A percentile compares a stretch with the other conserved stretches of the same genome.
phyloP scores from a whole-genome alignment of 768 basidiomycete species.

The Lactifluus piperatus region DNA sequence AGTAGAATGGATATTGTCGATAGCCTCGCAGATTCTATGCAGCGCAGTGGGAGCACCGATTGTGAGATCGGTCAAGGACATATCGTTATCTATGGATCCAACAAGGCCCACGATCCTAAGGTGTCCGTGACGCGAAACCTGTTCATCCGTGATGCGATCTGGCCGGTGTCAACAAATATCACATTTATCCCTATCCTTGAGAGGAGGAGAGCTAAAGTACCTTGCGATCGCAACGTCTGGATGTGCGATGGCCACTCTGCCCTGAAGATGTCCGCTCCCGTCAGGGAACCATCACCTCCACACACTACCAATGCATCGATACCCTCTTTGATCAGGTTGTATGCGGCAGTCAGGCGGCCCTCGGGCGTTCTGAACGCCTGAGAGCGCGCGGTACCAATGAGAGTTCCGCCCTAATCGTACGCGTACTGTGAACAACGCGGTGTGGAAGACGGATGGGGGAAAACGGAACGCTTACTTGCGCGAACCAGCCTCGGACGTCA shows the following conservation, averaged over 20 bases:
- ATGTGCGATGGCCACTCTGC: conserved; percentile 91
- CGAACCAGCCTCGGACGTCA: conserved; percentile 92
- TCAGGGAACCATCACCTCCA: conserved; percentile 94
- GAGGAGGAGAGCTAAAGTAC: conserved; percentile 30
- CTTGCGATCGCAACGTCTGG: conserved; percentile 51
- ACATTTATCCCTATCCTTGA: too few species aligned
- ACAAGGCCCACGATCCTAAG: conserved; percentile 97
- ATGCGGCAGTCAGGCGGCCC: conserved; percentile 81
- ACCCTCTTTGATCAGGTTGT: conserved; percentile 91
- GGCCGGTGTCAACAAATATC: neutral
- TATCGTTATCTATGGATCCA: conserved; percentile 98
- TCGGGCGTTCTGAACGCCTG: conserved; percentile 76
- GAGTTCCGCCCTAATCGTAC: conserved; percentile 68
- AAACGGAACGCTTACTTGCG: conserved; percentile 42
- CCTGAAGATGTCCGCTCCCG: conserved; percentile 90
- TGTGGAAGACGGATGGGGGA: neutral
- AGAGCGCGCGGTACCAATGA: conserved; percentile 91
- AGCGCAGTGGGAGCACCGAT: conserved; percentile 95
- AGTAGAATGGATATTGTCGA: conserved; percentile 97
- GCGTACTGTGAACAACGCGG: neutral
- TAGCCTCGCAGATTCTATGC: conserved; percentile 93
- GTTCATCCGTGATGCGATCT: conserved; percentile 71
- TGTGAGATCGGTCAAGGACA: conserved; percentile 95
- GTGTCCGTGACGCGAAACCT: conserved; percentile 64
- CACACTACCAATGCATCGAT: conserved; percentile 97